Base-by-base conservation (phyloP, 177 flowering plant genomes). In the Vitis hybrid region DNA sequence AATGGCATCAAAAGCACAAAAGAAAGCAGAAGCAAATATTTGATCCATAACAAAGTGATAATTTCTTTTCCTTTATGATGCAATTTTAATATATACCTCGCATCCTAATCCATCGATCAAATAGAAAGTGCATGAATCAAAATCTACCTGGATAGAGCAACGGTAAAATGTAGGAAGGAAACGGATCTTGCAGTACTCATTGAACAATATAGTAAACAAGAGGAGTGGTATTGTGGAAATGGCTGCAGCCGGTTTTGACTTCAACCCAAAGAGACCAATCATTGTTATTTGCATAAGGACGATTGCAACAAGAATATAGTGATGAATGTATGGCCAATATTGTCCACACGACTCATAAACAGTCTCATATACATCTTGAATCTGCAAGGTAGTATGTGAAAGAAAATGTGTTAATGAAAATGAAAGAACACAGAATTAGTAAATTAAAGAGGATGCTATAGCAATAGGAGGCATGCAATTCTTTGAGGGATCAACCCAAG, bases 211-310 rank as follows among this genome's bases (percentile, higher is more conserved):
- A 11, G 97, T 90, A 61, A 85, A 10, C 66, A 91, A 62, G 11
- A 93, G 65, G 56, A 93, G 86, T 11, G 93, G 93, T 62, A 93
- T 69, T 5, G 94, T 90, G 64, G 85, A 77, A 69, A 90, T 78
- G 12, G 94, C 77, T 60, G 94, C 93, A 6, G 87, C 82, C 6
- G 98, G 93, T 75, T 91, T 91, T 46, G 87, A 80, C 78, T 94
- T 94, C 75, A 94, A 72, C 62, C 97, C 97, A 66, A 94, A 94
- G 24, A 94, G 77, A 68, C 97, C 98, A 71, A 93, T 85, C 97
- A 90, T 89, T 0, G 92, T 89, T 56, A 90, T 84, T 84, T 93
- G 98, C 96, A 89, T 91, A 24, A 91, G 87, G 67, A 88, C 63
- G 54, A 94, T 80, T 13, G 88, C 82, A 24, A 85, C 27, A 63